Evolutionary conservation across 345 rosid genomes (phyloP).

Genomic region (Eucalyptus sp.): DNA sequence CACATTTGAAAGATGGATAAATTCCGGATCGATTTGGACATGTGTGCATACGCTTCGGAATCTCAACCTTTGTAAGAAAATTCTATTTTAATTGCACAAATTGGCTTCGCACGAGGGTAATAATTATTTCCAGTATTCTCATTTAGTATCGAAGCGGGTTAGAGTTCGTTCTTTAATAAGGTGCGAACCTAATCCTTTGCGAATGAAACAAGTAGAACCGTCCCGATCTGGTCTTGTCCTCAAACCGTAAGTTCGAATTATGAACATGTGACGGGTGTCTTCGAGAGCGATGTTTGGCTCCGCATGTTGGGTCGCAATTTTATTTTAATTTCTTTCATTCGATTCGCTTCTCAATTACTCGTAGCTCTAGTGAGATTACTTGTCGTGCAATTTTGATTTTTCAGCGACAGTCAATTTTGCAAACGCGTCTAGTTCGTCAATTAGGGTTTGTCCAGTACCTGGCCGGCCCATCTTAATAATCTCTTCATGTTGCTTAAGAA

Average conservation of each 20-base stretch:
- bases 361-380: neutral
- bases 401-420: neutral
- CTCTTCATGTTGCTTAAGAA: neutral
- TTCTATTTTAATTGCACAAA: neutral
- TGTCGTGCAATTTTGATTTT: neutral
- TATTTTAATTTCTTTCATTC: neutral
- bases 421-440: neutral
- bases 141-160: neutral
- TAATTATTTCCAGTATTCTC: neutral
- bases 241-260: neutral
- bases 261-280: accelerated
- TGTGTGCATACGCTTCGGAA: too few species aligned
- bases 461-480: neutral
- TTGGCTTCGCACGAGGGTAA: neutral
- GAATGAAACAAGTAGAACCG: accelerated
- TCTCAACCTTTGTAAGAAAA: neutral
- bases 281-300: neutral
- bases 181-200: neutral
- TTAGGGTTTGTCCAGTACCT: neutral
- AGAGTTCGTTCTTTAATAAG: neutral
- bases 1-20: neutral
- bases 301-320: neutral
- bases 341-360: neutral
- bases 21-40: neutral
- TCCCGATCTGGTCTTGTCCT: neutral